Conservation (phyloP, 2,329 filamentous ascomycete genomes). For the Basipetospora chlamydospora region DNA sequence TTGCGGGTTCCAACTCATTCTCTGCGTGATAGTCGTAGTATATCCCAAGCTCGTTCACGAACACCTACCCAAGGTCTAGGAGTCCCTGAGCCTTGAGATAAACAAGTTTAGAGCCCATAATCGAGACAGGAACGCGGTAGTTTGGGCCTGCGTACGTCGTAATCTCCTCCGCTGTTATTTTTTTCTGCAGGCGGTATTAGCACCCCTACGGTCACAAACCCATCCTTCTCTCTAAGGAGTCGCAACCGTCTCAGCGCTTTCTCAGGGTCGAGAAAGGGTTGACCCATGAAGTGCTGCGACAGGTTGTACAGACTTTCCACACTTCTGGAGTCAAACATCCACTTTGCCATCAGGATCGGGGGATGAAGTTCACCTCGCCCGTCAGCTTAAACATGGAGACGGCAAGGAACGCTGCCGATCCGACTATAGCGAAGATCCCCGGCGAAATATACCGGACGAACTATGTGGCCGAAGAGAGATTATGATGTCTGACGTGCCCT, state of each 20-base stretch:
- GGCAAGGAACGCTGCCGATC: conserved; percentile 40
- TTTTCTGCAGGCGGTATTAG: conserved; percentile 35
- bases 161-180: conserved; percentile 43
- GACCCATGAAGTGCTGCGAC: conserved; percentile 41
- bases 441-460: conserved; percentile 28
- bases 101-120: conserved; percentile 29
- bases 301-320: conserved; percentile 42
- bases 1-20: conserved; percentile 36
- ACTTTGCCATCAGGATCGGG: conserved; percentile 44
- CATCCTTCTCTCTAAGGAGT: conserved; percentile 21
- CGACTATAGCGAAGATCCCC: conserved; percentile 47
- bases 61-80: conserved; percentile 41
- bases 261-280: conserved; percentile 42
- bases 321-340: conserved; percentile 39
- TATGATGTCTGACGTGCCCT: conserved; percentile 46
- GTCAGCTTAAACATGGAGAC: conserved; percentile 50
- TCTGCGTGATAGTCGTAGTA: conserved; percentile 41
- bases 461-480: conserved; percentile 41
- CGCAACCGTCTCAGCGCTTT: conserved; percentile 20
- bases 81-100: conserved; percentile 33
- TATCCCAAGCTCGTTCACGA: conserved; percentile 31
- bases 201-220: conserved; percentile 21
- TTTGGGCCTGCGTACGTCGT: conserved; percentile 29
- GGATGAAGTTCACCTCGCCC: conserved; percentile 40
- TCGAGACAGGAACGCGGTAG: conserved; percentile 21